phyloP scores from a whole-genome alignment of 495 filamentous ascomycete genomes.

The Hyaloscypha finlandica region DNA sequence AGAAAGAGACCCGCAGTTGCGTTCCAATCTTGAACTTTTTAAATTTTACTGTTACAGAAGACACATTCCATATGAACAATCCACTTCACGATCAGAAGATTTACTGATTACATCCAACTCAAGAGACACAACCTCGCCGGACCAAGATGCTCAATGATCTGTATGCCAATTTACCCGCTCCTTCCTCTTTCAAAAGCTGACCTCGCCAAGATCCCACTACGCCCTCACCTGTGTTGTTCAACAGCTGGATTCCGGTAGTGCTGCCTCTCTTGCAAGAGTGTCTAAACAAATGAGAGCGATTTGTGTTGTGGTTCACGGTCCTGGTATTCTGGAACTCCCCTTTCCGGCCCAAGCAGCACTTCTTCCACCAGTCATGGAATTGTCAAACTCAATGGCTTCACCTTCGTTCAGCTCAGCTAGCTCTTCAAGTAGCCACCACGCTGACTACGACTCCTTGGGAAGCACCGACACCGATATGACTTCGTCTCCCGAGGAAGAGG shows the following conservation, averaged over 20 bases:
- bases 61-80: not conserved
- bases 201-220: not conserved
- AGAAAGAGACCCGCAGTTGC: not conserved
- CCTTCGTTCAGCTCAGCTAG: slow-evolving; percentile 1
- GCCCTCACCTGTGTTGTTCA: not conserved
- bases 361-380: not conserved
- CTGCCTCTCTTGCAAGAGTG: not conserved
- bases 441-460: slow-evolving; percentile 8
- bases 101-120: not conserved
- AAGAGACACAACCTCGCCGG: not conserved
- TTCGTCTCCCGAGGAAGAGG: slow-evolving; percentile 25
- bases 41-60: not conserved
- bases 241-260: not conserved
- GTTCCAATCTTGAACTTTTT: not conserved
- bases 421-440: slow-evolving; percentile 9
- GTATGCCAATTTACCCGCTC: not conserved
- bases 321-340: not conserved
- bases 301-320: not conserved
- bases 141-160: not conserved
- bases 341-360: not conserved
- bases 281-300: not conserved
- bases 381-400: not conserved
- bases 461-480: slow-evolving; percentile 26
- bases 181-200: not conserved
- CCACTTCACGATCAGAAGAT: not conserved